Evolutionary conservation across 495 filamentous ascomycete species (phyloP).

Genomic region (Neurospora cerealis): DNA sequence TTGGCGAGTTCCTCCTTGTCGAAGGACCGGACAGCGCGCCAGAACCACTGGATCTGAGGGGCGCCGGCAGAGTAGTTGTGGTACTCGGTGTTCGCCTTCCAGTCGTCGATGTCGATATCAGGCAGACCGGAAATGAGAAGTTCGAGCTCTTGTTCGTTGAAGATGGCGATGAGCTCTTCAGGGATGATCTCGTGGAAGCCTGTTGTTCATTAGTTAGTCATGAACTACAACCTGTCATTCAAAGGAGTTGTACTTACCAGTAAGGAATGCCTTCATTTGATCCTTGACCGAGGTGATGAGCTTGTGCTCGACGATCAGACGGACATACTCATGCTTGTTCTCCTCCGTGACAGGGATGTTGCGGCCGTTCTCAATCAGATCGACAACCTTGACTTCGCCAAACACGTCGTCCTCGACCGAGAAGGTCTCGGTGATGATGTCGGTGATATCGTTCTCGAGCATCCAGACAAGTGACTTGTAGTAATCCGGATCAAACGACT

Average conservation of each 20-base stretch:
- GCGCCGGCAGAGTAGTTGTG: conserved; percentile 95
- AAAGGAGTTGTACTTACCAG: conserved; percentile 45
- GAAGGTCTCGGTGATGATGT: conserved; percentile 96
- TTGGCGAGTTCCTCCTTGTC: conserved; percentile 99
- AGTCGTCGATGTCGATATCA: conserved; percentile 96
- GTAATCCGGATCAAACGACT: conserved; percentile 95
- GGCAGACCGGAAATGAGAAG: conserved; percentile 93
- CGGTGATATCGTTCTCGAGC: conserved; percentile 97
- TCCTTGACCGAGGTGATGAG: conserved; percentile 83
- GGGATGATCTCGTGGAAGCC: conserved; percentile 98
- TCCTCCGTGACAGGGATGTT: conserved; percentile 93
- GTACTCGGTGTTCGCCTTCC: conserved; percentile 97
- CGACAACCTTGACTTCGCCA: conserved; percentile 76
- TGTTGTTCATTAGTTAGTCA: conserved; percentile 22
- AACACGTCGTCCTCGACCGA: conserved; percentile 89
- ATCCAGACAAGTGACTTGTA: conserved; percentile 99
- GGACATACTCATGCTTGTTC: conserved; percentile 97
- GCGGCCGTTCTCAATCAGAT: conserved; percentile 76
- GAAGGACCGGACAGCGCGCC: conserved; percentile 93
- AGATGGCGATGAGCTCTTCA: conserved; percentile 88
- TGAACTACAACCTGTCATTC: neutral
- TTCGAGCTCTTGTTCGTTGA: conserved; percentile 97
- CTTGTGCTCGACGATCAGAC: conserved; percentile 86
- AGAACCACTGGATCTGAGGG: conserved; percentile 99
- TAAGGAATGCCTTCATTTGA: conserved; percentile 91